A percentile compares a stretch with the other conserved stretches of the same genome.
Evolutionary conservation across 768 basidiomycete species (phyloP).

Genomic region (Arthromyces matolae): DNA sequence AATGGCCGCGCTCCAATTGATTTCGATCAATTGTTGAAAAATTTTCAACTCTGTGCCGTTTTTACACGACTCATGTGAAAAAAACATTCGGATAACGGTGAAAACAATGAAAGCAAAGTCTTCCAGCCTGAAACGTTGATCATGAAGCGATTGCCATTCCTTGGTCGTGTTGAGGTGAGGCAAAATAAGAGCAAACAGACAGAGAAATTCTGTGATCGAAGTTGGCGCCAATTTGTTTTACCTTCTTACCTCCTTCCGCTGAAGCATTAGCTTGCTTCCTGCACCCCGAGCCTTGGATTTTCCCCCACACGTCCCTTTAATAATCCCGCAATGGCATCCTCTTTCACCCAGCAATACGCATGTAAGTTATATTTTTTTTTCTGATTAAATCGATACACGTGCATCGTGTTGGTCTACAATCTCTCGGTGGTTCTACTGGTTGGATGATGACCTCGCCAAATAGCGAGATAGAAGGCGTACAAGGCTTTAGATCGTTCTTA

Average conservation of each 20-base stretch:
- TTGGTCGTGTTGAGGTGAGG: not conserved
- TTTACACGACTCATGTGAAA: too few relatives aligned
- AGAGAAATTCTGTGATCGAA: constrained; percentile 4
- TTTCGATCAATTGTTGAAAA: too few relatives aligned
- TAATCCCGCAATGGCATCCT: constrained; percentile 58
- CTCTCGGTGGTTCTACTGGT: not conserved
- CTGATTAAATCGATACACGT: constrained; percentile 11
- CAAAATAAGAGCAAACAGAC: constrained; percentile 16
- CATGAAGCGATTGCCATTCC: not conserved
- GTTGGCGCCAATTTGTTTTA: constrained; percentile 1
- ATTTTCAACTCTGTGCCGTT: too few relatives aligned
- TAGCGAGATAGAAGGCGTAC: too few relatives aligned
- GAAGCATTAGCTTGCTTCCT: constrained; percentile 86
- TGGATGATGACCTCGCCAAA: too few relatives aligned
- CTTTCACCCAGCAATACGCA: constrained; percentile 79
- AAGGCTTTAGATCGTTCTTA: too few relatives aligned
- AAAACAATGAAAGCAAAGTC: too few relatives aligned
- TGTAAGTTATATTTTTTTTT: constrained; percentile 48
- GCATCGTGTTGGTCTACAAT: not conserved
- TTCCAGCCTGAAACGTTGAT: not conserved
- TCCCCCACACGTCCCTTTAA: constrained; percentile 28
- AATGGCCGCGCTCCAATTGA: too few relatives aligned
- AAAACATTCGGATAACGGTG: too few relatives aligned
- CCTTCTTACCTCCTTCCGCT: constrained; percentile 25
- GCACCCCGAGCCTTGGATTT: constrained; percentile 27